Conservation (phyloP, 2,329 filamentous ascomycete species). For the Colletotrichum euphorbiae region DNA sequence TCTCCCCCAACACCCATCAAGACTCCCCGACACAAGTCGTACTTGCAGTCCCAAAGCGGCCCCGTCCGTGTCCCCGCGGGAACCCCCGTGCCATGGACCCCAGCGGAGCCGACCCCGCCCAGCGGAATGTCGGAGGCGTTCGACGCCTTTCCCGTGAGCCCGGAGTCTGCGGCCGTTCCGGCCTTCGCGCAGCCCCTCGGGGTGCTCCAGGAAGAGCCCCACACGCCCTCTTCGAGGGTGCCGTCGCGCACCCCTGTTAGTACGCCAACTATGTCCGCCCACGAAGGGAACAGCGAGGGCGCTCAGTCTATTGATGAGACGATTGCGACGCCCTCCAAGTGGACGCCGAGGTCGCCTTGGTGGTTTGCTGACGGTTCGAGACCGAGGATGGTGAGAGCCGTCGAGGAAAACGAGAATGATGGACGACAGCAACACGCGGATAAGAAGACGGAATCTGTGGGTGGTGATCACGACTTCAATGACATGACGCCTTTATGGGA, state of each 20-base stretch:
- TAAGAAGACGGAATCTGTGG: too few relatives aligned
- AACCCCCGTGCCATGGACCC: constrained; percentile 2
- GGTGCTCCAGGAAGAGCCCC: background rate
- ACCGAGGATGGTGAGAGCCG: too few relatives aligned
- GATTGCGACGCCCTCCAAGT: background rate
- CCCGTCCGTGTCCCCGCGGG: background rate
- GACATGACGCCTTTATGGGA: too few relatives aligned
- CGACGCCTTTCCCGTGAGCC: constrained; percentile 12
- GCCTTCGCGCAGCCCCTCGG: background rate
- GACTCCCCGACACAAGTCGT: background rate
- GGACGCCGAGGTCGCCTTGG: background rate
- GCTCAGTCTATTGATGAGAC: background rate
- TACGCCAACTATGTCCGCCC: background rate
- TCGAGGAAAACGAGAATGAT: too few relatives aligned
- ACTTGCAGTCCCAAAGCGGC: background rate
- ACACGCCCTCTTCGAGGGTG: background rate
- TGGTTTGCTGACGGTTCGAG: background rate
- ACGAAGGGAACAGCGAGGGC: background rate
- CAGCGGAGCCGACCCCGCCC: background rate
- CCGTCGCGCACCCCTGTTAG: background rate
- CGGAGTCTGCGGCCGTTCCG: background rate
- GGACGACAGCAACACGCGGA: too few relatives aligned
- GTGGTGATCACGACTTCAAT: too few relatives aligned
- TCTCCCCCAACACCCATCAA: constrained; percentile 6
- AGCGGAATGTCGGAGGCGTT: background rate